These are phyloP conservation scores for Trichosporon asahii DNA, from an alignment of 1,284 basidiomycete genomes.

Conservation along the genomic window DNA sequence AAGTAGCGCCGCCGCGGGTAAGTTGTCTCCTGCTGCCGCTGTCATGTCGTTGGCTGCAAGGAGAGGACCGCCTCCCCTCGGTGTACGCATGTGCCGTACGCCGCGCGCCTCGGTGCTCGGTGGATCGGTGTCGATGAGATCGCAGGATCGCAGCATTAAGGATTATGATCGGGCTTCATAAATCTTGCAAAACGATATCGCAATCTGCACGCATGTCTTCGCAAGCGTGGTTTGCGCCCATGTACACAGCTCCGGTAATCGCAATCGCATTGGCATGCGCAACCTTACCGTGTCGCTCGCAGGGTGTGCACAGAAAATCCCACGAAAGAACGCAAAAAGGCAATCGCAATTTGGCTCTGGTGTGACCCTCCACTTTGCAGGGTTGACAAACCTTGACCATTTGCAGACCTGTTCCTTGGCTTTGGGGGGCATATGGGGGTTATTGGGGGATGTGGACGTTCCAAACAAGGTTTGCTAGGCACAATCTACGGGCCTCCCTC, in stretches of 20 bases:
- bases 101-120: not conserved
- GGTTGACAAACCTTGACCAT: not conserved
- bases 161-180: not conserved
- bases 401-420: not conserved
- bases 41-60: not conserved
- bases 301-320: not conserved
- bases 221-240: no score
- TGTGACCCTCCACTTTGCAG: not conserved
- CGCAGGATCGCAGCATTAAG: not conserved
- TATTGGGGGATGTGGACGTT: not conserved
- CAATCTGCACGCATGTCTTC: not conserved
- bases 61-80: not conserved
- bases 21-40: not conserved
- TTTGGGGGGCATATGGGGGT: not conserved
- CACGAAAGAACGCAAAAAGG: slow-evolving; percentile 4
- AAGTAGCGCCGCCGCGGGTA: not conserved
- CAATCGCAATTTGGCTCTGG: slow-evolving; percentile 8
- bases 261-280: no score
- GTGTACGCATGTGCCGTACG: not conserved
- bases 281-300: not conserved
- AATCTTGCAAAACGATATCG: not conserved
- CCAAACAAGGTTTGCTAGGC: not conserved
- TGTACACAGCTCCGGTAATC: no score
- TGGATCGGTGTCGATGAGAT: not conserved
- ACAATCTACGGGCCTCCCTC: not conserved